These are phyloP conservation scores for Yarrowia sp. DNA, from an alignment of 805 yeast genomes.

Conservation along the genomic window DNA sequence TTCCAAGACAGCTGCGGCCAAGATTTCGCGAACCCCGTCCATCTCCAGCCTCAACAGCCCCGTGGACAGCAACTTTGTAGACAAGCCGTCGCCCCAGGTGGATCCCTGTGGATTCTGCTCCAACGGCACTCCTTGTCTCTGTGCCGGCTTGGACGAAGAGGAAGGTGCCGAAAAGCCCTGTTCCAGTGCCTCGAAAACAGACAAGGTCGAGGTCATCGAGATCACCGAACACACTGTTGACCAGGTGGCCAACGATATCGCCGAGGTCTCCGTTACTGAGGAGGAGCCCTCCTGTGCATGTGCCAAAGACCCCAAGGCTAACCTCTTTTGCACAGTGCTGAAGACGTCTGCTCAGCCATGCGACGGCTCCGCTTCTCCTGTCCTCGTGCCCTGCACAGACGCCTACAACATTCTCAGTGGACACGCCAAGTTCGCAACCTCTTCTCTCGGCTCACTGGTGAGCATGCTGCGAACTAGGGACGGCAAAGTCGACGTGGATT, in stretches of 20 bases:
- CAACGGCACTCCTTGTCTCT: conserved; percentile 83
- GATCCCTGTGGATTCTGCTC: conserved; percentile 90
- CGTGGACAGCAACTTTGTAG: conserved; percentile 15
- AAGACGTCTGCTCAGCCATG: conserved; percentile 27
- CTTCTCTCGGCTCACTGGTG: not conserved
- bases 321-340: conserved; percentile 66
- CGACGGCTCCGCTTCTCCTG: conserved; percentile 37
- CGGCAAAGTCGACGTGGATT: conserved; percentile 20
- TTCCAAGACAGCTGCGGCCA: not conserved
- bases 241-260: conserved; percentile 3
- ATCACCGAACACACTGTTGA: not conserved
- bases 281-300: not conserved
- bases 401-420: conserved; percentile 78
- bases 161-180: not conserved
- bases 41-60: conserved; percentile 1
- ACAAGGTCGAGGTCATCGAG: not conserved
- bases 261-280: conserved; percentile 1
- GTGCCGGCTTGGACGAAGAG: conserved; percentile 49
- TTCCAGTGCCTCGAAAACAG: not conserved
- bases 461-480: not conserved
- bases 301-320: conserved; percentile 69
- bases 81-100: conserved; percentile 31
- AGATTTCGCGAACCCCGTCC: conserved; percentile 6
- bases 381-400: conserved; percentile 70
- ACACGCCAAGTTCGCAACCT: conserved; percentile 42